phyloP scores from a whole-genome alignment of 768 basidiomycete species.

The Cyclocybe aegerita region DNA sequence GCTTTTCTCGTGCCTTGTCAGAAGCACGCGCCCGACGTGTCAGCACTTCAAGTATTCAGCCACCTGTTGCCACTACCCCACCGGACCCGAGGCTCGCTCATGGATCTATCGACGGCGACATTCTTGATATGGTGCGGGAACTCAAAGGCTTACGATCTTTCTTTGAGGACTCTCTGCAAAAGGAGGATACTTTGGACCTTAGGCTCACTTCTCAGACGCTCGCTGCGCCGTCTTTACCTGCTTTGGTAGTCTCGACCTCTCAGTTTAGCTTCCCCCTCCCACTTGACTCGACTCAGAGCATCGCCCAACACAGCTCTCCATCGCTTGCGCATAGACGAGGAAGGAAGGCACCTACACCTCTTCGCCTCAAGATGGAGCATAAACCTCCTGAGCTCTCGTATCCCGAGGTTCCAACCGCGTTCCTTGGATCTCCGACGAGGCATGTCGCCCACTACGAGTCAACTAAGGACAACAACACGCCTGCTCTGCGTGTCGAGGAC shows the following conservation, averaged over 20 bases:
- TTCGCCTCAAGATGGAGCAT: slow-evolving; percentile 20
- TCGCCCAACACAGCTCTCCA: slow-evolving; percentile 12
- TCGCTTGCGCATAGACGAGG: slow-evolving; percentile 38
- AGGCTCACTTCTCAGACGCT: slow-evolving; percentile 13
- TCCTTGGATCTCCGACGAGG: slow-evolving; percentile 39
- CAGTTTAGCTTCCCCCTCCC: slow-evolving; percentile 35
- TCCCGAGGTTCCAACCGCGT: slow-evolving; percentile 44
- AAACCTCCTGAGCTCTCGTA: slow-evolving; percentile 25
- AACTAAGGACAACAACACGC: slow-evolving; percentile 17
- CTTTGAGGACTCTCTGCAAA: slow-evolving; percentile 29
- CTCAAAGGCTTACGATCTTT: slow-evolving; percentile 37
- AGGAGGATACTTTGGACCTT: slow-evolving; percentile 11
- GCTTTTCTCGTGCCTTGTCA: slow-evolving; percentile 20
- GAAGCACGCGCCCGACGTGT: slow-evolving; percentile 4
- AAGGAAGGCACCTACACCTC: slow-evolving; percentile 30
- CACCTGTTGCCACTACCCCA: background rate
- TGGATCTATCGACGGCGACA: slow-evolving; percentile 33
- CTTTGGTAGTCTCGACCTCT: slow-evolving; percentile 43
- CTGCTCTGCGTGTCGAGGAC: slow-evolving; percentile 35
- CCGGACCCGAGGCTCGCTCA: background rate
- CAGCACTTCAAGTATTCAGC: background rate
- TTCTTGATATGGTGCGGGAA: slow-evolving; percentile 40
- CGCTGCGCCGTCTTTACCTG: slow-evolving; percentile 19
- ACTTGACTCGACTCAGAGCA: slow-evolving; percentile 30
- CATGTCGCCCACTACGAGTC: slow-evolving; percentile 28